A percentile compares a stretch with the other conserved stretches of the same genome.
phyloP scores from a whole-genome alignment of 345 rosid species.

The Rhodamnia argentea region DNA sequence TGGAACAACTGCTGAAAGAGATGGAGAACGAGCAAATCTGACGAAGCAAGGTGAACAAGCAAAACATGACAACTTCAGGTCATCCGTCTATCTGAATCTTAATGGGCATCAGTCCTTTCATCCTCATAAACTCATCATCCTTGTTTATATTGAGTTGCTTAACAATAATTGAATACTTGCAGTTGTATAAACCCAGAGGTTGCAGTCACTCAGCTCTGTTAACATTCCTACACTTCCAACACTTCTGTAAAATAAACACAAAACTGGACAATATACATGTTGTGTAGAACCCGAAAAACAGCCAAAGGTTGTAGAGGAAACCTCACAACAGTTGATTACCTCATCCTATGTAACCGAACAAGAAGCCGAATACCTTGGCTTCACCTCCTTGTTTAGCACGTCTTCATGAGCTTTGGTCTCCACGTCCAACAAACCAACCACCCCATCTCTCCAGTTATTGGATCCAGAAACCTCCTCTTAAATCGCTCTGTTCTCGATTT shows the following conservation, averaged over 20 bases:
- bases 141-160: not conserved
- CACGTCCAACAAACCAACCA: constrained; percentile 41
- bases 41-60: not conserved
- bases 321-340: not conserved
- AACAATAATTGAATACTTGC: not conserved
- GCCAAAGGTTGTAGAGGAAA: not conserved
- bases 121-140: not conserved
- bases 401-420: constrained; percentile 34
- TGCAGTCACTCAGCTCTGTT: not conserved
- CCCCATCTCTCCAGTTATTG: constrained; percentile 31
- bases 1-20: not conserved
- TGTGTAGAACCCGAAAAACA: not conserved
- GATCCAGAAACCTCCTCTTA: constrained; percentile 41
- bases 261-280: not conserved
- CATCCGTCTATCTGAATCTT: not conserved
- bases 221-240: not conserved
- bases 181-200: not conserved
- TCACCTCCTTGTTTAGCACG: not conserved
- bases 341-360: not conserved
- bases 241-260: not conserved
- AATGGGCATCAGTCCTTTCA: not conserved
- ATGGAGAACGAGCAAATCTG: not conserved
- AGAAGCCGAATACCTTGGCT: not conserved
- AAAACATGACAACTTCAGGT: not conserved
- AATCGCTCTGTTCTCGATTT: constrained; percentile 30